Evolutionary conservation across 371 early-diverging fungal genomes (phyloP).

Genomic region (Mucor saturninus): DNA sequence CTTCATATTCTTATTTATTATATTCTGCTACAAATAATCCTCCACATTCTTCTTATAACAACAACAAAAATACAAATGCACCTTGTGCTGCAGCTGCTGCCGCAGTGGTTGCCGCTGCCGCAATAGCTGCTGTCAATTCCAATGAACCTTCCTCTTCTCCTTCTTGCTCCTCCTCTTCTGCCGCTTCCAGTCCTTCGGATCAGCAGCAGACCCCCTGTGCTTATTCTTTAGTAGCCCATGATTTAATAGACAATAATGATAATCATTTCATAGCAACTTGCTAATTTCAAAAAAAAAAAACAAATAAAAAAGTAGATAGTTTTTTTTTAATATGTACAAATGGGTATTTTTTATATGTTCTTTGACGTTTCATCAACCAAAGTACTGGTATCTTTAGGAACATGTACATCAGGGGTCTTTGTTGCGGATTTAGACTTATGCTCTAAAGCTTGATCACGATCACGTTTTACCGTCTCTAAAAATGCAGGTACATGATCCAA

Average conservation of each 20-base stretch:
- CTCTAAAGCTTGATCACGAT: slow-evolving; percentile 29
- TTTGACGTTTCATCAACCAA: not conserved
- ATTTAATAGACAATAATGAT: not conserved
- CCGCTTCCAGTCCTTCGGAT: not conserved
- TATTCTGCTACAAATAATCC: slow-evolving; percentile 6
- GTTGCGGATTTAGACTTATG: slow-evolving; percentile 6
- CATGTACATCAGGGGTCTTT: not conserved
- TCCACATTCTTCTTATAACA: not conserved
- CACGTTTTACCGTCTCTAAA: slow-evolving; percentile 25
- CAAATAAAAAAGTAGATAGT: not conserved
- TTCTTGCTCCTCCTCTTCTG: not conserved
- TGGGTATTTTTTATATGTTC: not conserved
- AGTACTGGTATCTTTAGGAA: not conserved
- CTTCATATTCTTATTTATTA: not conserved
- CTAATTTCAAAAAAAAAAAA: not conserved
- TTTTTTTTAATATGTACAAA: not conserved
- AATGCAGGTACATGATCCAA: slow-evolving; percentile 29
- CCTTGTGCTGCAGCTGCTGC: slow-evolving; percentile 17
- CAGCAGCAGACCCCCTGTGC: not conserved
- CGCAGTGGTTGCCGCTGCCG: slow-evolving; percentile 22
- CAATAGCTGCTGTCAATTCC: slow-evolving; percentile 21
- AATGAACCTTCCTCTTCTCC: slow-evolving; percentile 1
- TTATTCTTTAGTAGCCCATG: not conserved
- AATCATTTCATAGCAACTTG: not conserved
- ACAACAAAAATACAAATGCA: not conserved